Percentiles rank a stretch among this genome's conserved stretches.
Conservation (phyloP, 2,329 filamentous ascomycete genomes). For the Aspergillus pseudoviridinutans region DNA sequence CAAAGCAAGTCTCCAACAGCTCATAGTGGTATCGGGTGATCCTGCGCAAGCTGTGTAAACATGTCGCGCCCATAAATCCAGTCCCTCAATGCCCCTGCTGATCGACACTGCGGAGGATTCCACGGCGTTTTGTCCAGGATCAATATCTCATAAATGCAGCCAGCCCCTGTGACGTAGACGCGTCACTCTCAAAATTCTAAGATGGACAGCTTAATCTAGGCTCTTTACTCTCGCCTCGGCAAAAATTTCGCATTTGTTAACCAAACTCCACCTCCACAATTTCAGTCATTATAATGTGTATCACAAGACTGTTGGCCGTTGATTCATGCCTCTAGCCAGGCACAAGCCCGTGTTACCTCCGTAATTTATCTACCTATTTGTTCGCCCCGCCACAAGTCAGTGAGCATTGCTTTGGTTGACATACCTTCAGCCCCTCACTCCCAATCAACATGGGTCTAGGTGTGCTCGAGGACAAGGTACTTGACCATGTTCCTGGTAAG, state of each 20-base stretch:
- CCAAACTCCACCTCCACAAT: background rate
- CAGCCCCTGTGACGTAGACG: background rate
- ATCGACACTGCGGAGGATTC: background rate
- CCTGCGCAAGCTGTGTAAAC: background rate
- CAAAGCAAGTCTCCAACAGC: background rate
- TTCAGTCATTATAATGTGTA: background rate
- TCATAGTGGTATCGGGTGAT: background rate
- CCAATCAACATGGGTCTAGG: slow-evolving; percentile 60
- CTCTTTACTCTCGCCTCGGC: background rate
- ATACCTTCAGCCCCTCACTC: background rate
- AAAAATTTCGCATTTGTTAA: background rate
- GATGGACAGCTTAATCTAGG: background rate
- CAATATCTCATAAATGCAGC: background rate
- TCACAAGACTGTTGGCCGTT: background rate
- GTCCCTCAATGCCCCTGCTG: background rate
- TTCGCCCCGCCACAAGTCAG: background rate
- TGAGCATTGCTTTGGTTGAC: background rate
- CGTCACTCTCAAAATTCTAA: background rate
- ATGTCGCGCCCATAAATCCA: too few species aligned
- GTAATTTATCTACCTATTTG: background rate
- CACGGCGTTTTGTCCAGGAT: background rate
- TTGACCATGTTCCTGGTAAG: slow-evolving; percentile 71
- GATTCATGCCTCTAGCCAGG: background rate
- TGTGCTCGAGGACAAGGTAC: slow-evolving; percentile 64
- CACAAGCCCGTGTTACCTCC: background rate